phyloP scores from a whole-genome alignment of 495 filamentous ascomycete species.

The Xylaria longipes region DNA sequence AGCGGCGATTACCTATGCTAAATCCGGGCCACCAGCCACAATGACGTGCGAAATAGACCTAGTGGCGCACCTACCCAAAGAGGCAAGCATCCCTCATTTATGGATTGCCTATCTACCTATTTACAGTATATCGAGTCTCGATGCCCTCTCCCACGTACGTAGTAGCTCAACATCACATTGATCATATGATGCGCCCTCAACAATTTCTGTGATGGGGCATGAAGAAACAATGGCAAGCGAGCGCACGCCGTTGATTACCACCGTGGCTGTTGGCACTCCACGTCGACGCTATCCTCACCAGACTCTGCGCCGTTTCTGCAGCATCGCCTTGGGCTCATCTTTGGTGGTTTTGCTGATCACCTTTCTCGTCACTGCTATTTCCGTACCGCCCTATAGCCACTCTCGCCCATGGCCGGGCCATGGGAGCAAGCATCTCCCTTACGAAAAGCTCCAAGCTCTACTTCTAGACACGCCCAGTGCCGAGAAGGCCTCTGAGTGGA shows the following conservation, averaged over 20 bases:
- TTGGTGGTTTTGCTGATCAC: slow-evolving; percentile 65
- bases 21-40: background rate
- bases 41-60: background rate
- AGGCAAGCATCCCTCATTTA: background rate
- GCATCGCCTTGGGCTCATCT: slow-evolving; percentile 61
- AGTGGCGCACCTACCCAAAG: slow-evolving; percentile 5
- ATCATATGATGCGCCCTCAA: slow-evolving; percentile 6
- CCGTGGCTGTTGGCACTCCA: slow-evolving; percentile 57
- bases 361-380: slow-evolving; percentile 63
- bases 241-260: slow-evolving; percentile 65
- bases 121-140: background rate
- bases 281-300: slow-evolving; percentile 73
- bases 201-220: background rate
- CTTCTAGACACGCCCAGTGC: slow-evolving; percentile 74
- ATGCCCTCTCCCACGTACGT: background rate
- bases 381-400: slow-evolving; percentile 54
- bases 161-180: background rate
- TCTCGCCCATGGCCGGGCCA: slow-evolving; percentile 48
- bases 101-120: background rate
- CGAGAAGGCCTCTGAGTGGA: slow-evolving; percentile 78
- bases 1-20: background rate
- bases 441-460: slow-evolving; percentile 72
- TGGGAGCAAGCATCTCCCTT: slow-evolving; percentile 52
- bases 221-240: slow-evolving; percentile 60
- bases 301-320: slow-evolving; percentile 74